These are phyloP conservation scores for Colletotrichum liaoningense DNA, from an alignment of 2,329 filamentous ascomycete species.

Conservation along the genomic window DNA sequence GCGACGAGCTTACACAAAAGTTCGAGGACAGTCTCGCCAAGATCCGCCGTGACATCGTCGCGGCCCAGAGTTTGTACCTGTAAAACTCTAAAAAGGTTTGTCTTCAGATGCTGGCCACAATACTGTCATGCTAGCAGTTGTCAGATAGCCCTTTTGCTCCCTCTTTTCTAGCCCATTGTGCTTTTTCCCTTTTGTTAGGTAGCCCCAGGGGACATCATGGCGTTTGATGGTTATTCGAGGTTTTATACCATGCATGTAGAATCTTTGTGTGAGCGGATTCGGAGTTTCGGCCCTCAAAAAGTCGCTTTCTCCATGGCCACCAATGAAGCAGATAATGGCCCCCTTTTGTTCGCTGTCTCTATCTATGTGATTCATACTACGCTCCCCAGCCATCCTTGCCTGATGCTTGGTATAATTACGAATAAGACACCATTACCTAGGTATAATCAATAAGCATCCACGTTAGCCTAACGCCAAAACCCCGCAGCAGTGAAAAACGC, in stretches of 20 bases:
- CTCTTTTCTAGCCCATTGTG: not conserved
- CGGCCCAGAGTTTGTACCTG: constrained; percentile 92
- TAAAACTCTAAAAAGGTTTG: constrained; percentile 55
- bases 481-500: not conserved
- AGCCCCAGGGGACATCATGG: constrained; percentile 18
- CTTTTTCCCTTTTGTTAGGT: constrained; percentile 16
- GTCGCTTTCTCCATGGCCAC: constrained; percentile 29
- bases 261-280: constrained; percentile 28
- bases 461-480: not conserved
- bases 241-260: constrained; percentile 34
- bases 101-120: not conserved
- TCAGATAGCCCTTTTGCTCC: not conserved
- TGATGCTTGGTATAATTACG: constrained; percentile 24
- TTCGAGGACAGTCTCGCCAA: constrained; percentile 89
- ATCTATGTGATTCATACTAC: constrained; percentile 8
- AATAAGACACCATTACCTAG: not conserved
- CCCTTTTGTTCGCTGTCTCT: constrained; percentile 20
- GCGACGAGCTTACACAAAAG: constrained; percentile 90
- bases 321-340: constrained; percentile 37
- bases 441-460: not conserved
- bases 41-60: constrained; percentile 93
- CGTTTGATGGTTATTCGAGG: constrained; percentile 23
- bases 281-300: constrained; percentile 13
- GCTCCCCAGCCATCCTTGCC: not conserved
- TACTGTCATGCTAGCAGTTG: not conserved